Conservation (phyloP, 352 stramenopile genomes). For the Elongisporangium anandrum region DNA sequence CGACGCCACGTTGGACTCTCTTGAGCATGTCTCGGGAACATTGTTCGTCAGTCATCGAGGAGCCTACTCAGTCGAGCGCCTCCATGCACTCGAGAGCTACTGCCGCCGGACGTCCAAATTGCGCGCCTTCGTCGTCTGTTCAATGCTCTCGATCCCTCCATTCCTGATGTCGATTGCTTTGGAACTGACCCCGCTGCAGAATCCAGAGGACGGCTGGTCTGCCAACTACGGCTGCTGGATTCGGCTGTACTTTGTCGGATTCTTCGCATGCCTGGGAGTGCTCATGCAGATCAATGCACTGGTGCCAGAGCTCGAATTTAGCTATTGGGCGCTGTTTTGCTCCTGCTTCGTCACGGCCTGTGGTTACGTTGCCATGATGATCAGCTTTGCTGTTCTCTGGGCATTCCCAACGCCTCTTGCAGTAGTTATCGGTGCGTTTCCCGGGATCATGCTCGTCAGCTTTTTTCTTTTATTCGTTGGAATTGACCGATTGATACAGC, state of each 20-base stretch:
- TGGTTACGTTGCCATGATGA: slow-evolving; percentile 4
- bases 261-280: too few species aligned
- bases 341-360: not conserved
- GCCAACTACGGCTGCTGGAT: slow-evolving; percentile 23
- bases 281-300: not conserved
- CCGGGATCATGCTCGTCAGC: too few species aligned
- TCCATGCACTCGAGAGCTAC: slow-evolving; percentile 18
- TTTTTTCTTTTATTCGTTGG: not conserved
- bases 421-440: not conserved
- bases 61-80: slow-evolving; percentile 16
- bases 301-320: not conserved
- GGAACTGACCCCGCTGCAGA: slow-evolving; percentile 12
- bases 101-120: not conserved
- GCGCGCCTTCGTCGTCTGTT: slow-evolving; percentile 7
- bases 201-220: slow-evolving; percentile 16
- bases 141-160: slow-evolving; percentile 10
- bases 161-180: slow-evolving; percentile 7
- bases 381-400: slow-evolving; percentile 11
- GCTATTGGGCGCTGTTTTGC: not conserved
- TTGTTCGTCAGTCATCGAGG: slow-evolving; percentile 14
- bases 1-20: too few species aligned
- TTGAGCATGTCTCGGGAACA: too few species aligned
- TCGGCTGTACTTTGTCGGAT: not conserved
- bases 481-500: not conserved
- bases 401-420: slow-evolving; percentile 14